Evolutionary conservation across 371 early-diverging fungal genomes (phyloP).

Genomic region (Mucor mucedo): DNA sequence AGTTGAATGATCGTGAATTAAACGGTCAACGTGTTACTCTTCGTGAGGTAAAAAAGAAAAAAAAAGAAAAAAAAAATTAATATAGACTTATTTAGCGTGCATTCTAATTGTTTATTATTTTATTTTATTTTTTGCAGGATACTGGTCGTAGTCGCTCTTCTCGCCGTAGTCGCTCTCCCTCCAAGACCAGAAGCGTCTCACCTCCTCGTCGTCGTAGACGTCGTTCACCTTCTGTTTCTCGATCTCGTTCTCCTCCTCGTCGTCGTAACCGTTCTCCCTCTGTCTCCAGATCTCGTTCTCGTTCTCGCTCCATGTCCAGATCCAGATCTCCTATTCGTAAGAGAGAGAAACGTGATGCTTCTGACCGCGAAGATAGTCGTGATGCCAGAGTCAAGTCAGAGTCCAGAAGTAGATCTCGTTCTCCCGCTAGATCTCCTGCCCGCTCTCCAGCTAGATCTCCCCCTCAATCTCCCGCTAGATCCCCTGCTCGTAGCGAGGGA

Average conservation of each 20-base stretch:
- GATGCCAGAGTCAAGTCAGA: conserved; percentile 17
- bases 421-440: conserved; percentile 57
- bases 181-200: conserved; percentile 48
- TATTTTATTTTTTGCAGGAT: conserved; percentile 29
- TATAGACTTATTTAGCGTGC: conserved; percentile 5
- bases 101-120: neutral
- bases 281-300: conserved; percentile 33
- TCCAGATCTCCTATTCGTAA: conserved; percentile 48
- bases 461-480: conserved; percentile 27
- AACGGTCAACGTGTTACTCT: conserved; percentile 80
- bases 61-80: neutral
- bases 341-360: conserved; percentile 48
- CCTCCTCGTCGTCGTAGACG: conserved; percentile 51
- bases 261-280: conserved; percentile 32
- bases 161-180: conserved; percentile 47
- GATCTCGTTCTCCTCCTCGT: conserved; percentile 47
- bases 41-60: conserved; percentile 66
- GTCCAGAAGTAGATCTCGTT: conserved; percentile 29
- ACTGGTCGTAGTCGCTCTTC: conserved; percentile 46
- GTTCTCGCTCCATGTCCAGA: conserved; percentile 42
- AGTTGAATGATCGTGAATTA: conserved; percentile 87
- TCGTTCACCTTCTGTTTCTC: conserved; percentile 45
- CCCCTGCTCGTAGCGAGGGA: conserved; percentile 34
- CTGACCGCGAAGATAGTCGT: conserved; percentile 37
- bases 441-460: conserved; percentile 22